Evolutionary conservation across 352 stramenopile species (phyloP).

Genomic region (Phytophthora pistaciae): DNA sequence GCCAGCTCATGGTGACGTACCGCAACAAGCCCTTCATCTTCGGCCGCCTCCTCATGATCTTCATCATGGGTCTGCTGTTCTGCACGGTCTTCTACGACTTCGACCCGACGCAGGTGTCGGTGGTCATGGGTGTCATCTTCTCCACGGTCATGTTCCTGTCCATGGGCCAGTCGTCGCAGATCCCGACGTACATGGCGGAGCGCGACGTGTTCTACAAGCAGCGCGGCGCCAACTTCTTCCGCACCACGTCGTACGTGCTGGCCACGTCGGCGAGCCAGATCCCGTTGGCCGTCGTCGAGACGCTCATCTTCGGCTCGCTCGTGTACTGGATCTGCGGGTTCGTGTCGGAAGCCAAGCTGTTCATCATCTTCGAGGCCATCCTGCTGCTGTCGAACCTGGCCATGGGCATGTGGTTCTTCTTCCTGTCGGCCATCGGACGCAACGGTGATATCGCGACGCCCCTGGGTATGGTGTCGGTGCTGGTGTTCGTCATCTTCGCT

Average conservation of each 20-base stretch:
- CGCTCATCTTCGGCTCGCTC: slow-evolving; percentile 78
- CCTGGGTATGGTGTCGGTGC: slow-evolving; percentile 46
- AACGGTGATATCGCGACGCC: slow-evolving; percentile 44
- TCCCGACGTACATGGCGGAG: slow-evolving; percentile 73
- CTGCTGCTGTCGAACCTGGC: slow-evolving; percentile 56
- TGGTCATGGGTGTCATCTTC: slow-evolving; percentile 83
- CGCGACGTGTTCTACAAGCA: slow-evolving; percentile 86
- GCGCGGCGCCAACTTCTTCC: slow-evolving; percentile 73
- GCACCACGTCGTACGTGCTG: slow-evolving; percentile 73
- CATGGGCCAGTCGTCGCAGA: slow-evolving; percentile 70
- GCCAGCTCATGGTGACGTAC: slow-evolving; percentile 67
- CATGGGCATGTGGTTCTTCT: slow-evolving; percentile 64
- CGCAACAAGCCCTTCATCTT: slow-evolving; percentile 54
- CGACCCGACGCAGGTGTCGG: slow-evolving; percentile 40
- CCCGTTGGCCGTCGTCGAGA: slow-evolving; percentile 57
- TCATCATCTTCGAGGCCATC: slow-evolving; percentile 50
- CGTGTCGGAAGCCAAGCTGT: slow-evolving; percentile 34
- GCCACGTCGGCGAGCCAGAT: slow-evolving; percentile 43
- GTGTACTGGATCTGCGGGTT: slow-evolving; percentile 88
- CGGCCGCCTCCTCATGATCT: slow-evolving; percentile 42
- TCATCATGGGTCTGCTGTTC: slow-evolving; percentile 52
- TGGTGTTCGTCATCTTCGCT: slow-evolving; percentile 58
- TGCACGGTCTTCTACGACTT: slow-evolving; percentile 54
- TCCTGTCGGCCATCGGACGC: slow-evolving; percentile 39
- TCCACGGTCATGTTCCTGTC: slow-evolving; percentile 80